Percentiles rank a stretch among this genome's conserved stretches.
Conservation (phyloP, 140 eudicot species). For the Cichorium intybus region DNA sequence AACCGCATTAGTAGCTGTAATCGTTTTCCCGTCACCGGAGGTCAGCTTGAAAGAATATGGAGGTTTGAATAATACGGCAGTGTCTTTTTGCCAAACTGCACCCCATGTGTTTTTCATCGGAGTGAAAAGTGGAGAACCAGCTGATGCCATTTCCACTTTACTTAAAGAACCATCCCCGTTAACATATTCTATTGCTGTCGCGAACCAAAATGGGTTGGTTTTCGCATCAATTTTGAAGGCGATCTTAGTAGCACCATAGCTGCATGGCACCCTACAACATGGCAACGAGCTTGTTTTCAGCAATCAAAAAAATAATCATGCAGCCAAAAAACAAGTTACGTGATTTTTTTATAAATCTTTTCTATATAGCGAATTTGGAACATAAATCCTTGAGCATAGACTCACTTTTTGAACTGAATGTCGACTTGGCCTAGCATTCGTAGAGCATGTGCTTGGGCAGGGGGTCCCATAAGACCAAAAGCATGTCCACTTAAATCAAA, state of each 20-base stretch:
- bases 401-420: slow-evolving; percentile 12
- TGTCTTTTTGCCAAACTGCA: slow-evolving; percentile 48
- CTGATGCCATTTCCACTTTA: slow-evolving; percentile 36
- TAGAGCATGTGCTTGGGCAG: slow-evolving; percentile 48
- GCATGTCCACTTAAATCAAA: slow-evolving; percentile 75
- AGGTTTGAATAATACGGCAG: slow-evolving; percentile 7
- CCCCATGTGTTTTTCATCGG: slow-evolving; percentile 56
- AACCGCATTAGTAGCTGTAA: slow-evolving; percentile 43
- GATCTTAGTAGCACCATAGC: slow-evolving; percentile 37
- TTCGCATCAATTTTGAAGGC: slow-evolving; percentile 47
- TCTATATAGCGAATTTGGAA: too few relatives aligned
- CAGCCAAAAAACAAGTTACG: too few relatives aligned
- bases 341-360: too few relatives aligned
- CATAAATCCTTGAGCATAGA: not conserved
- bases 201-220: slow-evolving; percentile 47
- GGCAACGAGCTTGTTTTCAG: not conserved
- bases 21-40: slow-evolving; percentile 29
- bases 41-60: slow-evolving; percentile 56
- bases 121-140: slow-evolving; percentile 13
- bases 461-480: slow-evolving; percentile 61
- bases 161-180: slow-evolving; percentile 51
- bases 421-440: slow-evolving; percentile 35
- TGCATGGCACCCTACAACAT: slow-evolving; percentile 38
- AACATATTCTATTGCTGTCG: slow-evolving; percentile 45
- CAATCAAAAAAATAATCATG: not conserved